These are phyloP conservation scores for Blastocladiella britannica DNA, from an alignment of 192 early-diverging fungal species.

Conservation along the genomic window DNA sequence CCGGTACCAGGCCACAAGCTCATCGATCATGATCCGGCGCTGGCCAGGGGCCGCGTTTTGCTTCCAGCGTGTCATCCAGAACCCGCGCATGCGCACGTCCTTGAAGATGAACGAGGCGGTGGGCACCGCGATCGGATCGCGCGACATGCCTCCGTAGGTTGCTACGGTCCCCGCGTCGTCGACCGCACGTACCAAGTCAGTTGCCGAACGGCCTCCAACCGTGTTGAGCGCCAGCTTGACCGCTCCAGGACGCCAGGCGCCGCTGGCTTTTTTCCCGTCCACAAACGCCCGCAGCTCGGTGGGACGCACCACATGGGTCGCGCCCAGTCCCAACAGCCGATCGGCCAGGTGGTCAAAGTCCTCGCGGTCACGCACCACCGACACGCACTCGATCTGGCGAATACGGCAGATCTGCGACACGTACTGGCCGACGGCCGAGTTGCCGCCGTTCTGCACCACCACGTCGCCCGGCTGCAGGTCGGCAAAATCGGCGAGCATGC, in stretches of 20 bases:
- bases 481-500: slow-evolving; percentile 73
- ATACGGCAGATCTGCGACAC: slow-evolving; percentile 71
- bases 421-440: slow-evolving; percentile 73
- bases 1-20: neutral
- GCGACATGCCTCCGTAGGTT: slow-evolving; percentile 87
- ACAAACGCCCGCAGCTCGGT: slow-evolving; percentile 36
- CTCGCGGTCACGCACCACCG: slow-evolving; percentile 61
- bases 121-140: slow-evolving; percentile 59
- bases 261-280: slow-evolving; percentile 13
- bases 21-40: neutral
- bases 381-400: slow-evolving; percentile 61
- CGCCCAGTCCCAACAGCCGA: slow-evolving; percentile 31
- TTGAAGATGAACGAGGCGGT: slow-evolving; percentile 73
- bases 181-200: slow-evolving; percentile 47
- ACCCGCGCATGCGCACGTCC: slow-evolving; percentile 51
- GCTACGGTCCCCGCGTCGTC: slow-evolving; percentile 14
- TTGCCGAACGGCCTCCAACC: slow-evolving; percentile 60
- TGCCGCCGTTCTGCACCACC: slow-evolving; percentile 82
- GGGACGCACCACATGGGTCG: slow-evolving; percentile 50
- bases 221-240: slow-evolving; percentile 65
- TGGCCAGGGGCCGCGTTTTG: neutral
- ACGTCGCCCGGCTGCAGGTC: slow-evolving; percentile 43
- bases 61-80: slow-evolving; percentile 84
- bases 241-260: slow-evolving; percentile 14
- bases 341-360: slow-evolving; percentile 30